Evolutionary conservation across 306 rosid species (phyloP), one percentile per base, ranked within the genome.

Genomic region (Hippophae gyantsensis): DNA sequence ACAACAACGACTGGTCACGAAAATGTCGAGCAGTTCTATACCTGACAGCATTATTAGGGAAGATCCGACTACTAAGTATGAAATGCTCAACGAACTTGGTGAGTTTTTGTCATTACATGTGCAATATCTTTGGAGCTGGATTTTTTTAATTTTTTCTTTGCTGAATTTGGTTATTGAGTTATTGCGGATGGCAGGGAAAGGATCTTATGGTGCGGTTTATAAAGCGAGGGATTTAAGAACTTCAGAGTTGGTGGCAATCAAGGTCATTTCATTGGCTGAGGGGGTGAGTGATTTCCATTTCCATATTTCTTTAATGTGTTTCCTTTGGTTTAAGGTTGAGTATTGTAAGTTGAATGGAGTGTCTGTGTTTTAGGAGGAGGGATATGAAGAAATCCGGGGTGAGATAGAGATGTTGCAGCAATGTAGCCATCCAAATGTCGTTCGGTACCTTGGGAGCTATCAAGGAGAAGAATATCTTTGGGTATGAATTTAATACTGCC

Each of bases 401-500:
- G 99, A 92, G 78, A 92, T 92, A 26, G 99, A 92, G 79, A 92
- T 88, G 95, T 81, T 92, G 75, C 96, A 92, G 81, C 99, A 88
- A 63, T 92, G 96, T 74, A 85, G 82, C 74, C 99, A 92, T 80
- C 99, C 99, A 0, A 92, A 92, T 74, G 99, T 92, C 54, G 99
- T 92, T 32, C 93, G 99, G 64, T 92, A 92, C 69, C 87, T 92
- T 57, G 99, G 96, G 74, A 92, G 99, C 79, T 92, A 87, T 72
- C 99, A 92, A 74, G 99, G 99, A 71, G 99, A 92, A 71, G 99
- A 92, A 72, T 88, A 85, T 78, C 99, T 92, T 67, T 92, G 99
- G 99, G 99, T 92, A 81, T 70, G 78, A 64, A 48, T 25, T 14
- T 13, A 56, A 13, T 10, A 53, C 18, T 66, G 32, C 10, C 41